Evolutionary conservation across 805 yeast species (phyloP), one percentile per base, ranked within the genome.

Genomic region (Ogataea methanolica): DNA sequence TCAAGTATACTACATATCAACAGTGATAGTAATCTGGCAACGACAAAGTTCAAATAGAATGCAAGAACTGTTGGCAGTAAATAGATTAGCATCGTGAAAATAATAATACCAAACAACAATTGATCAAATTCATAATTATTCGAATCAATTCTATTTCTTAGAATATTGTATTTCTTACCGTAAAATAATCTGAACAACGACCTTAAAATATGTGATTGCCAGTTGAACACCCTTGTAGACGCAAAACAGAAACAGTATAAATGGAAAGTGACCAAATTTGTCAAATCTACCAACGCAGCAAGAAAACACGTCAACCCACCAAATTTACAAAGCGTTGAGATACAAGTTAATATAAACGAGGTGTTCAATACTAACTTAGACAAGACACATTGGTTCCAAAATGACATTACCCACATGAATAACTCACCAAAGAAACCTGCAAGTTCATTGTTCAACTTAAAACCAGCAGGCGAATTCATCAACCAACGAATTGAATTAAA

Each of bases 381-480:
- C 21, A 63, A 33, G 3, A 63, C 51, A 15, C 45, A 44, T 17
- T 42, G 47, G 35, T 63, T 62, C 84, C 96, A 88, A 51, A 85
- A 79, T 40, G 79, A 79, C 26, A 91, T 73, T 12, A 90, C 85
- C 97, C 97, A 92, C 9, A 86, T 61, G 55, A 88, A 85, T 42
- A 94, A 67, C 48, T 89, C 96, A 34, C 96, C 96, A 62, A 92
- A 74, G 59, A 94, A 95, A 15, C 72, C 74, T 0, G 97, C 88
- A 17, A 94, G 72, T 58, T 90, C 97, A 49, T 81, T 83, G 63
- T 94, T 94, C 44, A 94, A 76, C 60, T 94, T 94, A 57, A 94
- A 82, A 4, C 99, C 99, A 15, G 92, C 96, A 0, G 99, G 99
- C 58, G 91, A 86, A 51, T 82, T 76, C 72, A 90, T 88, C 35